Percentiles rank a stretch among this genome's conserved stretches.
phyloP scores from a whole-genome alignment of 495 filamentous ascomycete genomes.

The Podospora bellae-mahoneyi region DNA sequence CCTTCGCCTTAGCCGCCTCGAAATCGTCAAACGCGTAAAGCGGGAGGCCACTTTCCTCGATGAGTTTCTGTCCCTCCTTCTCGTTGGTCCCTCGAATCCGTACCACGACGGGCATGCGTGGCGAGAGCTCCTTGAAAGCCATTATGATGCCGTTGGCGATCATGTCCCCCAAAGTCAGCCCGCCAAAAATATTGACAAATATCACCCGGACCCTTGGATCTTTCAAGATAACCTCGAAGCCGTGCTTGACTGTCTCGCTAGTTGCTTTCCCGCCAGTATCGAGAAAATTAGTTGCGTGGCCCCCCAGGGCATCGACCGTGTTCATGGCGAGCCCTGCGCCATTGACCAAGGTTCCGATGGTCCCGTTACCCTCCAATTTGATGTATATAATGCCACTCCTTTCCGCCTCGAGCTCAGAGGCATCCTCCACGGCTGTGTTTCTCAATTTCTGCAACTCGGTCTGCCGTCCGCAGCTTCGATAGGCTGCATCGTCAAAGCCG shows the following conservation, averaged over 20 bases:
- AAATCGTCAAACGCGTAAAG: slow-evolving; percentile 79
- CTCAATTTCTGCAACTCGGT: slow-evolving; percentile 58
- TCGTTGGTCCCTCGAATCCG: slow-evolving; percentile 82
- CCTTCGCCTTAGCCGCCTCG: slow-evolving; percentile 73
- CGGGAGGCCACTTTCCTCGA: slow-evolving; percentile 67
- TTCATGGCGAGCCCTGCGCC: slow-evolving; percentile 93
- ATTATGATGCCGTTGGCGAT: slow-evolving; percentile 79
- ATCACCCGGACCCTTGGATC: slow-evolving; percentile 69
- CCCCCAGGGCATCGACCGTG: slow-evolving; percentile 74
- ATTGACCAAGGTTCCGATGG: slow-evolving; percentile 74
- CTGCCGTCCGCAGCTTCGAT: slow-evolving; percentile 62
- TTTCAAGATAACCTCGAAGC: slow-evolving; percentile 66
- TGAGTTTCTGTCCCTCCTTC: slow-evolving; percentile 70
- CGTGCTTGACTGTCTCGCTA: slow-evolving; percentile 72
- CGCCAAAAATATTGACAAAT: slow-evolving; percentile 91
- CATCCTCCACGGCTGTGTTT: slow-evolving; percentile 48
- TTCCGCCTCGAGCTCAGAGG: slow-evolving; percentile 63
- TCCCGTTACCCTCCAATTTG: slow-evolving; percentile 48
- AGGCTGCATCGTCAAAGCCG: slow-evolving; percentile 78
- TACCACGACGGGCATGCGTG: slow-evolving; percentile 75
- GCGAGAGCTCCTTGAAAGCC: slow-evolving; percentile 69
- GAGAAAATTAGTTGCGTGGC: slow-evolving; percentile 73
- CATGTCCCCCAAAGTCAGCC: slow-evolving; percentile 81
- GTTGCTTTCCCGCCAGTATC: slow-evolving; percentile 92
- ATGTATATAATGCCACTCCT: slow-evolving; percentile 72